Base-by-base conservation (phyloP, 129 eudicot species). In the Lonicera japonica region DNA sequence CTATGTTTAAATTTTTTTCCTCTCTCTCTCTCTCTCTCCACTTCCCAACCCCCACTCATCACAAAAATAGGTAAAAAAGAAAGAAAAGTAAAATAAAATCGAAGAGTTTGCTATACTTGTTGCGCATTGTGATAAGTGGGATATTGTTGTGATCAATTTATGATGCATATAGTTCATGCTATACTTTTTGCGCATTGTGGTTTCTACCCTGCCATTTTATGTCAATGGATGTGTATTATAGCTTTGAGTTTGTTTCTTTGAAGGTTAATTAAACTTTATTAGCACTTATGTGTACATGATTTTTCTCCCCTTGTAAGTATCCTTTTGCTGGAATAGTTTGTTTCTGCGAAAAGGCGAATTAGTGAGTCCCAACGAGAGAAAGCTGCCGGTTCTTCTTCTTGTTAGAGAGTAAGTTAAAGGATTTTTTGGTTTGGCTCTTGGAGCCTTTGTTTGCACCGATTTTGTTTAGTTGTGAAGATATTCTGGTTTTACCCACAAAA, bases 351-450 rank as follows among this genome's bases (percentile, higher is more conserved):
- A 73, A 82, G 77, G 66, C 85, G 88, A 68, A 80, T 82, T 38
- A 70, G 60, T 10, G 96, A 92, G 72, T 92, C 96, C 59, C 92
- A 77, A 64, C 86, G 78, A 60, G 75, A 62, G 65, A 92, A 83
- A 77, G 77, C 71, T 71, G 61, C 73, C 60, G 89, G 96, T 55
- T 79, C 83, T 62, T 53, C 80, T 67, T 81, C 73, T 45, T 88
- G 99, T 96, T 92, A 96, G 99, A 92, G 95, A 79, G 99, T 92
- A 88, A 73, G 95, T 69, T 34, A n/a, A n/a, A n/a, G n/a, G n/a
- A n/a, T n/a, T n/a, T n/a, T n/a, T n/a, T n/a, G n/a, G n/a, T n/a
- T n/a, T n/a, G n/a, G n/a, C n/a, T n/a, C n/a, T n/a, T n/a, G n/a
- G n/a, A n/a, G n/a, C n/a, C n/a, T n/a, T n/a, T n/a, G n/a, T n/a